Evolutionary conservation across 176 grass and related monocot genomes (phyloP).

Genomic region (Paspalum notatum): DNA sequence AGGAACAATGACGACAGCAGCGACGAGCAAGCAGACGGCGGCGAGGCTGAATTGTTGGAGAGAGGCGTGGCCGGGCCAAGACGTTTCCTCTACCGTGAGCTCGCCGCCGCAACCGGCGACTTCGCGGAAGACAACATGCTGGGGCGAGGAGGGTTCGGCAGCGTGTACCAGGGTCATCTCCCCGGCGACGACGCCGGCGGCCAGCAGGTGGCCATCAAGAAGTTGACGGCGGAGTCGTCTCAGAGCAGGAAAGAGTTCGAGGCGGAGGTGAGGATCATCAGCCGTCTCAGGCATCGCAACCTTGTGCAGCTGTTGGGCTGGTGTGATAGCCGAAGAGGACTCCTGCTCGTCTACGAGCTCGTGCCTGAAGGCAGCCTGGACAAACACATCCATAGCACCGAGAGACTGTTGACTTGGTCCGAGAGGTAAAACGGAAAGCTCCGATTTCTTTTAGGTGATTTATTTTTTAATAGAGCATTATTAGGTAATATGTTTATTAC

Average conservation of each 20-base stretch:
- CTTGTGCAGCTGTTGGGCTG: background rate
- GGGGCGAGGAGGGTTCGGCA: slow-evolving; percentile 34
- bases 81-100: background rate
- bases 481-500: too few relatives aligned
- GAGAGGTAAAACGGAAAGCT: background rate
- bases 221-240: background rate
- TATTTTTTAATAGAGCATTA: too few relatives aligned
- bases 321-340: background rate
- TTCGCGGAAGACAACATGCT: background rate
- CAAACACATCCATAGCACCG: background rate
- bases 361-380: slow-evolving; percentile 49
- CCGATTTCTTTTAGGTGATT: too few relatives aligned
- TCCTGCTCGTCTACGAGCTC: slow-evolving; percentile 21
- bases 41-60: background rate
- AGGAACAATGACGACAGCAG: too few relatives aligned
- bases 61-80: background rate
- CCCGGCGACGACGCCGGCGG: background rate
- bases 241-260: background rate
- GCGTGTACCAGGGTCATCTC: background rate
- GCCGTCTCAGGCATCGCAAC: background rate
- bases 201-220: slow-evolving; percentile 8
- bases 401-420: background rate
- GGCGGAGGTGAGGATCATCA: background rate
- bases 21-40: too few relatives aligned
- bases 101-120: slow-evolving; percentile 17